phyloP scores from a whole-genome alignment of 2,329 filamentous ascomycete species.

The Colletotrichum simmondsii region DNA sequence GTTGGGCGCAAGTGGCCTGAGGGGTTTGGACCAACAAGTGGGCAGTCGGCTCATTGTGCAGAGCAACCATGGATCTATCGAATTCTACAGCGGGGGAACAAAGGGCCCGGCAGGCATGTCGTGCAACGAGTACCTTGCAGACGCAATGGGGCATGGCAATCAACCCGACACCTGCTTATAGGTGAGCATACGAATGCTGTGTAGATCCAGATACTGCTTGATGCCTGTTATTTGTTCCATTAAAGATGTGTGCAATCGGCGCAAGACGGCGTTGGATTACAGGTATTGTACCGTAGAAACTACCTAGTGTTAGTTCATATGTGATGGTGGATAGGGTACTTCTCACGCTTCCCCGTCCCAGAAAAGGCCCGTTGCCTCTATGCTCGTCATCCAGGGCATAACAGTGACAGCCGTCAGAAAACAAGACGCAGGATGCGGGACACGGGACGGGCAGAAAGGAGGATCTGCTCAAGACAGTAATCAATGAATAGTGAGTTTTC shows the following conservation, averaged over 20 bases:
- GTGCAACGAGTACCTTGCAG: slow-evolving; percentile 19
- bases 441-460: not conserved
- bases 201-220: not conserved
- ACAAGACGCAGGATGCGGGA: not conserved
- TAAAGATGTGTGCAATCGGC: too few species aligned
- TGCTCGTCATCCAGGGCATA: slow-evolving; percentile 26
- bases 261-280: too few species aligned
- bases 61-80: slow-evolving; percentile 2
- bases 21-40: not conserved
- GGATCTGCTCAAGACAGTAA: not conserved
- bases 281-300: too few species aligned
- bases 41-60: slow-evolving; percentile 7
- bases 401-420: slow-evolving; percentile 8
- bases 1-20: not conserved
- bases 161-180: not conserved
- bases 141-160: slow-evolving; percentile 12
- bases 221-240: not conserved
- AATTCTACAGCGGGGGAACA: slow-evolving; percentile 1
- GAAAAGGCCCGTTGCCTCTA: slow-evolving; percentile 6
- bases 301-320: too few species aligned
- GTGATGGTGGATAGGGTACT: too few species aligned
- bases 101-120: slow-evolving; percentile 1
- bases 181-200: not conserved
- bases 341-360: not conserved
- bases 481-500: not conserved